Evolutionary conservation across 2,329 filamentous ascomycete species (phyloP), one percentile per base, ranked within the genome.

Genomic region (Claviceps humidiphila): DNA sequence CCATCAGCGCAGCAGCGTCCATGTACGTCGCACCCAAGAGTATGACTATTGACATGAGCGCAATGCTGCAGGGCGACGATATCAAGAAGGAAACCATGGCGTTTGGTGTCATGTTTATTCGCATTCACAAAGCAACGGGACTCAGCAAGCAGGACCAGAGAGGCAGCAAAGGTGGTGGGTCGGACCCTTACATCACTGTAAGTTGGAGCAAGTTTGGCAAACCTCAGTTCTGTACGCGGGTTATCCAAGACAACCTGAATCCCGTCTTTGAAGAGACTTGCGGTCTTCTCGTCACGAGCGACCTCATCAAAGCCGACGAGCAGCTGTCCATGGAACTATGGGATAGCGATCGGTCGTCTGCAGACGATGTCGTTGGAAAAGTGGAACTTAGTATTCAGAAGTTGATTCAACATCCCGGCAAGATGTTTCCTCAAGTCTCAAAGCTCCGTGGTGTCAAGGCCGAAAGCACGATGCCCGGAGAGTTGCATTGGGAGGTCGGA

Each of bases 171-270:
- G 86, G 89, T 17, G 91, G 93, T 38, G 91, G 91, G 45, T 94
- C 87, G 49, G 93, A 98, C 60, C 89, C 91, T 0, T 97, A 97
- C 66, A 94, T 97, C 64, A 96, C 91, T 37, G 77, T 97, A 39
- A 85, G 87, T 42, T 97, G 94, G 73, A 94, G 88, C 61, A 96
- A 97, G 67, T 97, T 96, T 60, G 87, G 87, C 53, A 98, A 98
- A 70, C 91, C 91, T 1, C 94, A 95, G 80, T 97, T 95, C 68
- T 96, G 90, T 68, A 97, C 93, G 1, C 83, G 93, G 47, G 90
- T 97, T 50, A 96, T 97, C 57, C 89, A 91, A 50, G 91, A 97
- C 62, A 86, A 96, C 59, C 76, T 95, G 51, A 95, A 97, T 62
- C 93, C 93, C 0, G 76, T 95, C 4, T 97, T 94, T 74, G 87